phyloP scores from a whole-genome alignment of 2,329 filamentous ascomycete species.

The Penicillium sp. region DNA sequence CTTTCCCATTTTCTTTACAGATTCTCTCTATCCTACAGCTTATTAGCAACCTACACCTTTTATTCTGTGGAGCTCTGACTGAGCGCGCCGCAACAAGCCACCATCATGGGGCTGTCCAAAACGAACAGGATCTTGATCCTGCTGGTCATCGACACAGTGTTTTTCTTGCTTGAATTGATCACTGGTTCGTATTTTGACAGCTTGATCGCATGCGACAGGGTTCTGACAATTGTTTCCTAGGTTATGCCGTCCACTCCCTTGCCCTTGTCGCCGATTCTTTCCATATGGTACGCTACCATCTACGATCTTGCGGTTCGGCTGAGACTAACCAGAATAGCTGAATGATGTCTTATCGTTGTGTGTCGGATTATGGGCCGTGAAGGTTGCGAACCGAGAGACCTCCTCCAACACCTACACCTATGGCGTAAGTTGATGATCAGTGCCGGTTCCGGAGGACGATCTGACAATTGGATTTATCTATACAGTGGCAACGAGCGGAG shows the following conservation, averaged over 20 bases:
- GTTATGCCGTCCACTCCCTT: slow-evolving; percentile 84
- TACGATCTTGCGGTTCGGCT: neutral
- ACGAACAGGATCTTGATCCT: slow-evolving; percentile 88
- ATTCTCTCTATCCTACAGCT: neutral
- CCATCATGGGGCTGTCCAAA: slow-evolving; percentile 81
- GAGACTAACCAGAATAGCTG: slow-evolving; percentile 51
- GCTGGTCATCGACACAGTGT: slow-evolving; percentile 81
- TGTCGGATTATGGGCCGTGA: slow-evolving; percentile 94
- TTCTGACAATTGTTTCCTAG: slow-evolving; percentile 32
- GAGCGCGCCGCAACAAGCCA: slow-evolving; percentile 21
- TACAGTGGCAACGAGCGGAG: slow-evolving; percentile 91
- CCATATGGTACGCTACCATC: slow-evolving; percentile 71
- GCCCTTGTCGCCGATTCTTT: slow-evolving; percentile 96
- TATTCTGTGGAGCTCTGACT: slow-evolving; percentile 12
- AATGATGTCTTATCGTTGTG: slow-evolving; percentile 95
- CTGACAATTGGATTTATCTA: slow-evolving; percentile 7
- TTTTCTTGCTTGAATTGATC: slow-evolving; percentile 86
- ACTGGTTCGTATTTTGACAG: slow-evolving; percentile 52
- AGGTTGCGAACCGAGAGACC: slow-evolving; percentile 76
- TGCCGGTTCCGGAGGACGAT: neutral
- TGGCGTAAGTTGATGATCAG: slow-evolving; percentile 60
- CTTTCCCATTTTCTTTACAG: neutral
- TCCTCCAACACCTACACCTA: slow-evolving; percentile 90
- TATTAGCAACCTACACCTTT: neutral
- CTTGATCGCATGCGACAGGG: neutral